Conservation (phyloP, 202 grass and related monocot species). For the Digitaria exilis region DNA sequence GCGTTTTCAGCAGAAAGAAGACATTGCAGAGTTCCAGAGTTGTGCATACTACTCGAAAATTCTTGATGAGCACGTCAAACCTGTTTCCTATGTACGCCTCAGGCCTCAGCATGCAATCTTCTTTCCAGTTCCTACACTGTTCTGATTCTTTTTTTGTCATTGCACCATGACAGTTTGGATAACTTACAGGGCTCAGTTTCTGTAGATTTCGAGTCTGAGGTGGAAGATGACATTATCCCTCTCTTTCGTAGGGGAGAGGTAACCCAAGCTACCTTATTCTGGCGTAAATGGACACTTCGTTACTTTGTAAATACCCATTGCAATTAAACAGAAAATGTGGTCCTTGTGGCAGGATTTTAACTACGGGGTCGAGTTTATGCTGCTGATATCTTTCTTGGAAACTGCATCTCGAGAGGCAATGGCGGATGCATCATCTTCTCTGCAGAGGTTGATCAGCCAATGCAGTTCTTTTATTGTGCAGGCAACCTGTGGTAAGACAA, state of each 20-base stretch:
- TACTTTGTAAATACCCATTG: slow-evolving; percentile 14
- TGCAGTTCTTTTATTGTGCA: slow-evolving; percentile 75
- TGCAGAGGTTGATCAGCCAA: slow-evolving; percentile 59
- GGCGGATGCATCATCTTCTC: slow-evolving; percentile 65
- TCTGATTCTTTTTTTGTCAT: slow-evolving; percentile 1
- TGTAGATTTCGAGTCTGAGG: slow-evolving; percentile 84
- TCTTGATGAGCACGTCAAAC: slow-evolving; percentile 76
- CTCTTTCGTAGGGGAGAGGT: slow-evolving; percentile 91
- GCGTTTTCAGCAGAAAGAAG: slow-evolving; percentile 87
- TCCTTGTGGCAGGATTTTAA: slow-evolving; percentile 72
- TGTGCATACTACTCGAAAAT: slow-evolving; percentile 67
- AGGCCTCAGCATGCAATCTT: slow-evolving; percentile 83
- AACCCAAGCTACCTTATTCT: slow-evolving; percentile 23
- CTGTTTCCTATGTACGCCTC: slow-evolving; percentile 86
- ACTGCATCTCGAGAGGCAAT: slow-evolving; percentile 52
- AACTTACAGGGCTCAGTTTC: slow-evolving; percentile 72
- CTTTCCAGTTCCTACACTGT: slow-evolving; percentile 56
- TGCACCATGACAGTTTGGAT: slow-evolving; percentile 41
- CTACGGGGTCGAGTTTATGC: slow-evolving; percentile 75
- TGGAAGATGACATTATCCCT: slow-evolving; percentile 89
- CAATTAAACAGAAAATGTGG: slow-evolving; percentile 10
- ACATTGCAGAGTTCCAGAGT: slow-evolving; percentile 72
- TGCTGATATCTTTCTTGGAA: slow-evolving; percentile 71
- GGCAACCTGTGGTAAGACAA: slow-evolving; percentile 70
- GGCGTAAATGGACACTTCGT: not conserved